phyloP scores from a whole-genome alignment of 2,329 filamentous ascomycete species.

The Colletotrichum tanaceti region DNA sequence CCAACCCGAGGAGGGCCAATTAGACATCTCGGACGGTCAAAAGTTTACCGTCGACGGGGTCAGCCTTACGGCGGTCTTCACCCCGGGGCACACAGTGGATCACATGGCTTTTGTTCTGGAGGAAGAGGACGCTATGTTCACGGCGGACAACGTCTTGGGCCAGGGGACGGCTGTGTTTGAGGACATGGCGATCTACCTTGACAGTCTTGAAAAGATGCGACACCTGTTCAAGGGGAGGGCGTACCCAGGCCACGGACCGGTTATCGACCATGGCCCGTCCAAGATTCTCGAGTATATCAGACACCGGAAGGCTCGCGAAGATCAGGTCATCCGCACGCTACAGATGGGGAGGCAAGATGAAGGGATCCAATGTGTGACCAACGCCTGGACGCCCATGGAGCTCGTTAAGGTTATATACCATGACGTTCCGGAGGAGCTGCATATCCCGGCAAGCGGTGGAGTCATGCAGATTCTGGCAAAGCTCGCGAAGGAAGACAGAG shows the following conservation, averaged over 20 bases:
- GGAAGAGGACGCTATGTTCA: conserved; percentile 87
- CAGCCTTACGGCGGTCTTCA: conserved; percentile 72
- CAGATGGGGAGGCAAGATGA: conserved; percentile 47
- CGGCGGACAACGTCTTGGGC: conserved; percentile 88
- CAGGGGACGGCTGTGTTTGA: conserved; percentile 90
- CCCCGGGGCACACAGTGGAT: conserved; percentile 79
- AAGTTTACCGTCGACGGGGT: conserved; percentile 68
- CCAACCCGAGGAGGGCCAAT: conserved; percentile 64
- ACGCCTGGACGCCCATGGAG: conserved; percentile 77
- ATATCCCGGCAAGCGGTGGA: conserved; percentile 79
- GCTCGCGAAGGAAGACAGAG: conserved; percentile 78
- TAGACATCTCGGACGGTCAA: conserved; percentile 63
- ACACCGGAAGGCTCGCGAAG: conserved; percentile 83
- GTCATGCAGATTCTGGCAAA: conserved; percentile 84
- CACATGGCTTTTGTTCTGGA: conserved; percentile 83
- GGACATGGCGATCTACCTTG: conserved; percentile 75
- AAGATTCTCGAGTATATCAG: conserved; percentile 86
- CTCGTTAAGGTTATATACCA: conserved; percentile 90
- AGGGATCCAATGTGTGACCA: conserved; percentile 42
- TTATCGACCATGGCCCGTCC: conserved; percentile 76
- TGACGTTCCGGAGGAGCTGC: conserved; percentile 80
- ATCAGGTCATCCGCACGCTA: conserved; percentile 78
- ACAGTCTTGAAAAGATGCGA: conserved; percentile 76
- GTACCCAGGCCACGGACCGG: conserved; percentile 89
- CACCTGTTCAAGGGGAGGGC: conserved; percentile 73